Percentiles rank a stretch among this genome's conserved stretches.
phyloP scores from a whole-genome alignment of 164 flowering plant genomes.

The Magnolia kwangsiensis region DNA sequence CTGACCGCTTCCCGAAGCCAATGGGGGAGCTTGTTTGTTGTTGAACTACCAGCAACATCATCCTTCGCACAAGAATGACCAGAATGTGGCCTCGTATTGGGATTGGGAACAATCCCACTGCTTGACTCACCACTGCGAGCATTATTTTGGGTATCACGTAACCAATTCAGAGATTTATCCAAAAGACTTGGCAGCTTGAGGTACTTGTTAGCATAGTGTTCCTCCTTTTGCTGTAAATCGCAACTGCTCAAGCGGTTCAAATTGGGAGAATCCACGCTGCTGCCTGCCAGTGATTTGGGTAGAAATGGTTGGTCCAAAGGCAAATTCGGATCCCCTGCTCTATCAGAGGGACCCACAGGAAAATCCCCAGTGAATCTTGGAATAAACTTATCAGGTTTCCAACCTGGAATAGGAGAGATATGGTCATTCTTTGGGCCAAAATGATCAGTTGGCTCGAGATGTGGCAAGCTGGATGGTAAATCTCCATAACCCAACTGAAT shows the following conservation, averaged over 20 bases:
- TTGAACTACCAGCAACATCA: constrained; percentile 37
- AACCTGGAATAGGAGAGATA: constrained; percentile 37
- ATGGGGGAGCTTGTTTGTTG: constrained; percentile 75
- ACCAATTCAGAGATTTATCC: constrained; percentile 39
- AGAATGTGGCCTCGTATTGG: constrained; percentile 22
- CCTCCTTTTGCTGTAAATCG: constrained; percentile 41
- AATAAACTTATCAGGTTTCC: constrained; percentile 45
- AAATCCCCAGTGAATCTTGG: constrained; percentile 39
- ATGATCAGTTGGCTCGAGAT: constrained; percentile 36
- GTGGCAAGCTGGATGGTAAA: constrained; percentile 31
- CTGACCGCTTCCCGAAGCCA: constrained; percentile 96
- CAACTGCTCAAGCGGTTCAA: constrained; percentile 33
- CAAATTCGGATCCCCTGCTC: constrained; percentile 35
- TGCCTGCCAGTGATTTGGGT: constrained; percentile 41
- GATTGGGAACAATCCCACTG: constrained; percentile 24
- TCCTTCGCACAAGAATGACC: constrained; percentile 32
- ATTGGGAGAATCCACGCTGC: constrained; percentile 38
- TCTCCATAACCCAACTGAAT: constrained; percentile 74
- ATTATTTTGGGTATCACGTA: constrained; percentile 30
- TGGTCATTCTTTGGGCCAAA: constrained; percentile 32
- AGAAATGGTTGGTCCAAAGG: constrained; percentile 46
- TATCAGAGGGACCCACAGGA: constrained; percentile 39
- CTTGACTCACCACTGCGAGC: constrained; percentile 31
- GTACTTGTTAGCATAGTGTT: constrained; percentile 24
- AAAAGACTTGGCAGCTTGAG: constrained; percentile 50